Evolutionary conservation across 2,329 filamentous ascomycete species (phyloP).

Genomic region (Apiospora aurea): DNA sequence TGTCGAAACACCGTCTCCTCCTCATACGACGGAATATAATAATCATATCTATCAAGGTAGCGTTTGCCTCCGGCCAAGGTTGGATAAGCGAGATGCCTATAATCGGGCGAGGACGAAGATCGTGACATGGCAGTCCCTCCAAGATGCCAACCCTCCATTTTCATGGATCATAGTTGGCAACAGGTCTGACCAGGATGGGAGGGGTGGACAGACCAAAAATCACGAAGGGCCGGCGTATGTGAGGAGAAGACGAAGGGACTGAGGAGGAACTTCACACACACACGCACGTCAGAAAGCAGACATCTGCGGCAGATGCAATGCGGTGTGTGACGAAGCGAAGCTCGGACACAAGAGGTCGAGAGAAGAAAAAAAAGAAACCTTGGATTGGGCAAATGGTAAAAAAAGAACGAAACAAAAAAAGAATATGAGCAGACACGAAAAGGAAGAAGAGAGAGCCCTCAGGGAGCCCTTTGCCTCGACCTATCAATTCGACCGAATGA

Average conservation of each 20-base stretch:
- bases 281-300: neutral
- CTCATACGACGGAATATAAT: conserved; percentile 37
- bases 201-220: conserved; percentile 24
- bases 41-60: conserved; percentile 45
- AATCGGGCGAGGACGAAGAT: conserved; percentile 40
- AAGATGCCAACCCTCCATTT: conserved; percentile 44
- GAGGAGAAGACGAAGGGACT: neutral
- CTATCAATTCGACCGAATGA: conserved; percentile 9
- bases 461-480: neutral
- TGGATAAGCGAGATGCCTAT: conserved; percentile 32
- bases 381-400: neutral
- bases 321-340: conserved; percentile 9
- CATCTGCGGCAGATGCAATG: conserved; percentile 1
- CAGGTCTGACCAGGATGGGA: conserved; percentile 5
- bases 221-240: neutral
- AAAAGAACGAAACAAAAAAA: neutral
- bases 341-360: conserved; percentile 3
- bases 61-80: conserved; percentile 48
- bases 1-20: conserved; percentile 47
- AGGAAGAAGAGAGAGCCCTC: neutral
- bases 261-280: neutral
- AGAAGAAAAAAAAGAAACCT: neutral
- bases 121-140: conserved; percentile 44
- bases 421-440: conserved; percentile 1
- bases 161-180: conserved; percentile 45